phyloP scores from a whole-genome alignment of 164 flowering plant genomes.

The Tinospora cordifolia region DNA sequence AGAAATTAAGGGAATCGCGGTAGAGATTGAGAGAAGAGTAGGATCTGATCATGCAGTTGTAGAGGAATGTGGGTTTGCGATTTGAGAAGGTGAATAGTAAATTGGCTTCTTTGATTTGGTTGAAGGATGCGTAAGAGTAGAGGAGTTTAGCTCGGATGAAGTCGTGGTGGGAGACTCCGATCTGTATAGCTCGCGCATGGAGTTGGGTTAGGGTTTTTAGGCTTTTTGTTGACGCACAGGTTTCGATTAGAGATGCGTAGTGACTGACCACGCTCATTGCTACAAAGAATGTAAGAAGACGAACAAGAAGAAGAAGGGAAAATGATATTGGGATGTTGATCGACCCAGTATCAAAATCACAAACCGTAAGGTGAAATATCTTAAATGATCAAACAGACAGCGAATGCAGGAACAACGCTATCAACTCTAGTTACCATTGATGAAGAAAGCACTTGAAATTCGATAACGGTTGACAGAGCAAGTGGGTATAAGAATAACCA shows the following conservation, averaged over 20 bases:
- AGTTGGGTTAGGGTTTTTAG: too few relatives aligned
- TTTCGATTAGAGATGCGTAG: too few relatives aligned
- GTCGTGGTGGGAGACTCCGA: conserved; percentile 14
- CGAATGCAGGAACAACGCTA: neutral
- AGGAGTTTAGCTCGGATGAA: too few relatives aligned
- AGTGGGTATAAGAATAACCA: neutral
- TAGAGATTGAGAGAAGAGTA: conserved; percentile 26
- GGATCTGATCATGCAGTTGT: conserved; percentile 38
- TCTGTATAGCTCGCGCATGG: neutral
- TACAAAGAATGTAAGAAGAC: too few relatives aligned
- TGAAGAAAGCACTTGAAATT: neutral
- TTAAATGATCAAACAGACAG: conserved; percentile 13
- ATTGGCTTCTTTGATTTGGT: conserved; percentile 30
- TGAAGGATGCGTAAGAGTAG: too few relatives aligned
- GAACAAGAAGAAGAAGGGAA: too few relatives aligned
- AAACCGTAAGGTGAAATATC: conserved; percentile 12
- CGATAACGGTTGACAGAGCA: neutral
- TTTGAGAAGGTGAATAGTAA: conserved; percentile 24
- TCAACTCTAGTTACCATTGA: conserved; percentile 6
- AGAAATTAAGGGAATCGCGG: conserved; percentile 28
- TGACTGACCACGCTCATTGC: too few relatives aligned
- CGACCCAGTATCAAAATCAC: neutral
- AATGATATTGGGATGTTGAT: too few relatives aligned
- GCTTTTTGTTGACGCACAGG: too few relatives aligned
- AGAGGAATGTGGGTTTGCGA: conserved; percentile 38